Conservation (phyloP, 2,329 filamentous ascomycete species). For the Acrodontium crateriforme region DNA sequence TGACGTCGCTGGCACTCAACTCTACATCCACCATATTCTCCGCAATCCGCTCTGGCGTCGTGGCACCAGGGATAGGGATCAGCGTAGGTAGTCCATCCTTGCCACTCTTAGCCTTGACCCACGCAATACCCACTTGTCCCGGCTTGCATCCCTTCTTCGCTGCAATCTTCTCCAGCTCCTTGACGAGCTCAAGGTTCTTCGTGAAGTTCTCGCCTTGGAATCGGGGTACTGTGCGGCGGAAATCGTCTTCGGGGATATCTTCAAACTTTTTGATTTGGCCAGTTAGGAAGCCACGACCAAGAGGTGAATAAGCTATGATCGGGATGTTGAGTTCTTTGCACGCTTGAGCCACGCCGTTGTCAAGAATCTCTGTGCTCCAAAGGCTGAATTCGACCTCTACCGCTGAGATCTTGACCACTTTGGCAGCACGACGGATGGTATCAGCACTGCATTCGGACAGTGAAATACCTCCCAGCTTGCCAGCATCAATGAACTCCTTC, state of each 20-base stretch:
- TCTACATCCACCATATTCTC: constrained; percentile 29
- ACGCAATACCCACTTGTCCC: constrained; percentile 36
- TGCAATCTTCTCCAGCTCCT: constrained; percentile 44
- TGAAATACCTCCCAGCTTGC: constrained; percentile 33
- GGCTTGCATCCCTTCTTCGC: constrained; percentile 38
- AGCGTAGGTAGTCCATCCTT: constrained; percentile 31
- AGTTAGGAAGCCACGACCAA: constrained; percentile 48
- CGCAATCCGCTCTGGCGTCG: constrained; percentile 23
- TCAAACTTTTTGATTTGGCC: constrained; percentile 36
- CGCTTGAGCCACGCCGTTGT: constrained; percentile 42
- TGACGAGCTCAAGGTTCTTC: constrained; percentile 31
- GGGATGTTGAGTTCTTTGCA: constrained; percentile 53
- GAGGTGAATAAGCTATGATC: constrained; percentile 57
- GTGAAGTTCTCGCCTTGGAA: constrained; percentile 24
- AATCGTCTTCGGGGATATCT: constrained; percentile 43
- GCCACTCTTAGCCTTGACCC: constrained; percentile 31
- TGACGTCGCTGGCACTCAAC: constrained; percentile 34
- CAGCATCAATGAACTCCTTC: constrained; percentile 21
- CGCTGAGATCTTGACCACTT: constrained; percentile 41
- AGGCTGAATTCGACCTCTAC: constrained; percentile 50
- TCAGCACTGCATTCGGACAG: constrained; percentile 33
- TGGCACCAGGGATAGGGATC: constrained; percentile 32
- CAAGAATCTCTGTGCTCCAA: constrained; percentile 41
- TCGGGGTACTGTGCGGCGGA: constrained; percentile 15
- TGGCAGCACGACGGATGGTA: constrained; percentile 34